phyloP scores from a whole-genome alignment of 306 rosid genomes.

The peach (Prunus persica) region DNA sequence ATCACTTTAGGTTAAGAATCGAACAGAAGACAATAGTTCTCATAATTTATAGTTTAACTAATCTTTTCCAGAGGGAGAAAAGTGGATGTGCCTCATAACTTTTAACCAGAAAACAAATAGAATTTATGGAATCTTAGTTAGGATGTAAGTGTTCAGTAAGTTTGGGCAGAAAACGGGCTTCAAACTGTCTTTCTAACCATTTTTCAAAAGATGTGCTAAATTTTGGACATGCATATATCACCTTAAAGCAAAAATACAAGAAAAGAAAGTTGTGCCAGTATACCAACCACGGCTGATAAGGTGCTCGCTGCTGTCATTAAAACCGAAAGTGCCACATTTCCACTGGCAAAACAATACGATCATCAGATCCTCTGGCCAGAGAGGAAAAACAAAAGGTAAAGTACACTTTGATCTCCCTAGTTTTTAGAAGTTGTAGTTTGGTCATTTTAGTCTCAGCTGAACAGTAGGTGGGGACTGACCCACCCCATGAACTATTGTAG shows the following conservation, averaged over 20 bases:
- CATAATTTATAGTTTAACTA: background rate
- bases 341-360: slow-evolving; percentile 44
- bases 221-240: background rate
- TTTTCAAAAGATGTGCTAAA: slow-evolving; percentile 4
- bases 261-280: slow-evolving; percentile 18
- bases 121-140: background rate
- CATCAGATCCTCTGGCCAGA: slow-evolving; percentile 19
- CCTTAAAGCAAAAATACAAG: background rate
- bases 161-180: background rate
- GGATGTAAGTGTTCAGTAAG: background rate
- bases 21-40: background rate
- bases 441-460: background rate
- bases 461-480: background rate
- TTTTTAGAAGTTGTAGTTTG: background rate
- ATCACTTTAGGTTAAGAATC: background rate
- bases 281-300: slow-evolving; percentile 70
- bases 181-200: background rate
- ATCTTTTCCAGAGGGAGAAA: background rate
- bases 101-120: background rate
- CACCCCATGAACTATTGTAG: background rate
- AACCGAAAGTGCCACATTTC: slow-evolving; percentile 89
- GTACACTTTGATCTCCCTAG: background rate
- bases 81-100: background rate
- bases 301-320: slow-evolving; percentile 92
- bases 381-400: background rate